Percentiles rank a stretch among this genome's conserved stretches.
These are phyloP conservation scores for Dendrobium catenatum DNA, from an alignment of 106 monocot species.

Conservation along the genomic window DNA sequence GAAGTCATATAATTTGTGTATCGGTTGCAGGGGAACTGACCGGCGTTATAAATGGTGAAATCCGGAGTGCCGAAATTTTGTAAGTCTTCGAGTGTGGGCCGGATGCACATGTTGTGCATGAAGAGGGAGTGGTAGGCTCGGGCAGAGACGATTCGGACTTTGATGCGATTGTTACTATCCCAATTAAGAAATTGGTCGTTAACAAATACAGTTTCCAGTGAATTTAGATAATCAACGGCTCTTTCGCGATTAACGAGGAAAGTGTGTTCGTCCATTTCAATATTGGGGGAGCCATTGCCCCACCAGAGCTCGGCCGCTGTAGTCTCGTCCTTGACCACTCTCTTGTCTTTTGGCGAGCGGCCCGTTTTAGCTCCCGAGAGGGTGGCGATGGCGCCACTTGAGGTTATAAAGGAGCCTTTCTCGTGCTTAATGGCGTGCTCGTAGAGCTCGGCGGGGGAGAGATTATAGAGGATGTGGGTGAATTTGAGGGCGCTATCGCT, in stretches of 20 bases:
- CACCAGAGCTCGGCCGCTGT: conserved; percentile 86
- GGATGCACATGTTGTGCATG: conserved; percentile 99
- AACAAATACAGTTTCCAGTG: conserved; percentile 94
- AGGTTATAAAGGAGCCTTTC: conserved; percentile 80
- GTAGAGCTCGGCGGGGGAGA: conserved; percentile 89
- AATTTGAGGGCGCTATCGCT: conserved; percentile 96
- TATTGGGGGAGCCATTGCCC: conserved; percentile 98
- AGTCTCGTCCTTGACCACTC: conserved; percentile 80
- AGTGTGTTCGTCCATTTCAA: conserved; percentile 98
- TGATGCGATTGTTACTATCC: conserved; percentile 82
- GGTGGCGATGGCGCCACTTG: conserved; percentile 76
- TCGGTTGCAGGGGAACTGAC: conserved; percentile 96
- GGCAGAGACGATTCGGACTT: conserved; percentile 93
- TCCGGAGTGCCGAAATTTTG: conserved; percentile 86
- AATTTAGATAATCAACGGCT: conserved; percentile 95
- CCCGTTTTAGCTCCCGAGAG: conserved; percentile 94
- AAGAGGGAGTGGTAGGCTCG: conserved; percentile 97
- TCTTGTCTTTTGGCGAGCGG: conserved; percentile 81
- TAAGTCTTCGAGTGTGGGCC: conserved; percentile 84
- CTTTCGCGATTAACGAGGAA: conserved; percentile 94
- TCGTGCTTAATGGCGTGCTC: conserved; percentile 97
- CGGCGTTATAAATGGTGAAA: conserved; percentile 97
- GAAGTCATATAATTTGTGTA: conserved; percentile 99
- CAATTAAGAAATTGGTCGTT: conserved; percentile 99
- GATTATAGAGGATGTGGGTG: conserved; percentile 97